Base-by-base conservation (phyloP, 2,329 filamentous ascomycete species). In the Fusarium oxysporum region DNA sequence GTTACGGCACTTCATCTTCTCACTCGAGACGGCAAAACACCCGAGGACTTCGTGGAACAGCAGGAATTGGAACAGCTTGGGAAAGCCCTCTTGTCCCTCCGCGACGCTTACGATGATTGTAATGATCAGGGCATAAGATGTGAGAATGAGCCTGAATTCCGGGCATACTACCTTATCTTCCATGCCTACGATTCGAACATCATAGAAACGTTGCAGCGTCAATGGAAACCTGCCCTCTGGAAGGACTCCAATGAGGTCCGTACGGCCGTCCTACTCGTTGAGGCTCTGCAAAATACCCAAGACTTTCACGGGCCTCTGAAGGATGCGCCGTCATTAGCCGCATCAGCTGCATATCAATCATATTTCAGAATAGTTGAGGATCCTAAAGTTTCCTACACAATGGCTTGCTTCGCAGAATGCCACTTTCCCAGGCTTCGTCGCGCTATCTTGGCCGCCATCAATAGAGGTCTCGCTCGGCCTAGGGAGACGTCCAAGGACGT, bases 341-440 rank as follows among this genome's bases (percentile, higher is more conserved):
- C 88, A 5, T 82, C 87, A 44, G 85, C 85, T 25, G 83, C 84
- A 10, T 88, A 85, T 48, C 82, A 84, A 30, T 85, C 87, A 23
- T 92, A 88, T 78, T 92, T 92, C 76, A 84, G 86, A 30, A 90
- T 92, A 53, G 82, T 92, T 33, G 84, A 88, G 71, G 85, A 87
- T 44, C 82, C 84, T 0, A 81, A 83, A 21, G 87, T 91, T 5
- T 92, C 91, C 1, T 92, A 92, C 76, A 91, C 89, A 2, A 91
- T 92, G 89, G 91, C 90, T 19, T 92, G 91, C 73, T 88, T 92
- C 67, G 90, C 90, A 11, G 90, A 92, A 76, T 88, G 90, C n/a
- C 89, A 91, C 76, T 92, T 92, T 65, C 87, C 88, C 44, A 84
- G 86, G 40, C 82, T 92, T 37, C 89, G 91, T 44, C 88, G 89